Evolutionary conservation across 1,284 basidiomycete species (phyloP), one percentile per base, ranked within the genome.

Genomic region (Apiotrichum akiyoshidainum): DNA sequence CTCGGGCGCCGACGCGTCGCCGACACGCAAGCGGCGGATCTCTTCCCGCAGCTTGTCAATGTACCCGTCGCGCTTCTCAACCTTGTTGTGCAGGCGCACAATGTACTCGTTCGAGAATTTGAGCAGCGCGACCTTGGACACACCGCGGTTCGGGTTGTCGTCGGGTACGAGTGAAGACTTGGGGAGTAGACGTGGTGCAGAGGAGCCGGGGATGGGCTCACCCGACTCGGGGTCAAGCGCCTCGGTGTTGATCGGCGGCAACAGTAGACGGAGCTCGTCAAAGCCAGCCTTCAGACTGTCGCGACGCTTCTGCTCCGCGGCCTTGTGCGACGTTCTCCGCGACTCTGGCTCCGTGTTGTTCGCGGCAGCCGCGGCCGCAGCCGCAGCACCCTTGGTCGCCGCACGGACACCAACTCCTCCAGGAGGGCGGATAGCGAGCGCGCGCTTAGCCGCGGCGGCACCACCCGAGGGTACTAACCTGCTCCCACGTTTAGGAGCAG

Each of bases 201-300:
- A 84, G 0, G 88, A 87, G 17, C 91, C 91, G 8, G 91, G 91
- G 3, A 92, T 82, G 2, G 88, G 81, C 82, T 85, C 55, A 81
- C 85, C 78, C 1, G 76, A 74, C 63, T 89, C 87, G 0, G 84
- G 84, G 31, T 88, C 88, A 13, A 91, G 80, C 5, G 90, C 87
- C 65, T 78, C 77, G 17, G 74, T 74, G 62, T 78, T 78, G 68
- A 97, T 90, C 2, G 91, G 89, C 0, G 95, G 95, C 0, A 99
- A 82, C 14, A 98, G 81, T 10, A 83, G 78, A 14, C 95, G 89
- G 13, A 99, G 83, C 64, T 97, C 93, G 75, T 99, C 95, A 72
- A 95, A 99, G 17, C 92, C 93, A 12, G 88, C 87, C 79, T 99
- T 99, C 65, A 99, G 85, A 41, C 89, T 92, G 77, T 99, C 95